Evolutionary conservation across 176 grass and related monocot species (phyloP).

Genomic region (sorghum (Sorghum bicolor)): DNA sequence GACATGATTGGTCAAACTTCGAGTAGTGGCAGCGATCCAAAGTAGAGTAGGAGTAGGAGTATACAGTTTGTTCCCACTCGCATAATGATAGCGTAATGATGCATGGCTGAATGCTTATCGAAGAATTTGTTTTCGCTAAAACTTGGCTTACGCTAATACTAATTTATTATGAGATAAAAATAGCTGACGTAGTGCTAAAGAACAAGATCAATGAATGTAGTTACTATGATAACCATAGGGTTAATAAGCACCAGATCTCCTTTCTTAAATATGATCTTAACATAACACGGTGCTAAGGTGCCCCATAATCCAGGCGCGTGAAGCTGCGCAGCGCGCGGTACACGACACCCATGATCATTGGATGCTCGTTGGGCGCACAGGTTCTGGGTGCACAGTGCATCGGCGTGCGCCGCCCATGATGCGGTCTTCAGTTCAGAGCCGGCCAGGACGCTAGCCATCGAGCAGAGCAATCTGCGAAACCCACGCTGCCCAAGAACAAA

Average conservation of each 20-base stretch:
- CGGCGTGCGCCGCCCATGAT: not conserved
- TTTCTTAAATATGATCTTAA: too few species aligned
- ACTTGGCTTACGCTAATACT: too few species aligned
- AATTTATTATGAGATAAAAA: too few species aligned
- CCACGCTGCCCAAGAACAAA: conserved; percentile 13
- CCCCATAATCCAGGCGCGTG: too few species aligned
- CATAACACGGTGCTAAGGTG: too few species aligned
- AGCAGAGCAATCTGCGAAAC: not conserved
- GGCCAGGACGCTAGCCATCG: not conserved
- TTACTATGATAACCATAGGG: too few species aligned
- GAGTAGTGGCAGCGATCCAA: not conserved
- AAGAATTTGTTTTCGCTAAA: too few species aligned
- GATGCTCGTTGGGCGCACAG: not conserved
- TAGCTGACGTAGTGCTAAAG: too few species aligned
- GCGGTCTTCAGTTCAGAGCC: not conserved
- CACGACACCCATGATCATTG: not conserved
- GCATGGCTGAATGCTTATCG: not conserved
- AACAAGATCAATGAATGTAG: too few species aligned
- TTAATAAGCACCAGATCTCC: too few species aligned
- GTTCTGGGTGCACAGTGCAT: not conserved
- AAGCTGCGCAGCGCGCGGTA: not conserved
- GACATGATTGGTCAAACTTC: not conserved
- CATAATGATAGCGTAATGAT: not conserved
- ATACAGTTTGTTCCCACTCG: not conserved
- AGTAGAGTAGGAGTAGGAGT: too few species aligned